These are phyloP conservation scores for Hemerocallis citrina DNA, from an alignment of 106 monocot genomes.

Conservation along the genomic window DNA sequence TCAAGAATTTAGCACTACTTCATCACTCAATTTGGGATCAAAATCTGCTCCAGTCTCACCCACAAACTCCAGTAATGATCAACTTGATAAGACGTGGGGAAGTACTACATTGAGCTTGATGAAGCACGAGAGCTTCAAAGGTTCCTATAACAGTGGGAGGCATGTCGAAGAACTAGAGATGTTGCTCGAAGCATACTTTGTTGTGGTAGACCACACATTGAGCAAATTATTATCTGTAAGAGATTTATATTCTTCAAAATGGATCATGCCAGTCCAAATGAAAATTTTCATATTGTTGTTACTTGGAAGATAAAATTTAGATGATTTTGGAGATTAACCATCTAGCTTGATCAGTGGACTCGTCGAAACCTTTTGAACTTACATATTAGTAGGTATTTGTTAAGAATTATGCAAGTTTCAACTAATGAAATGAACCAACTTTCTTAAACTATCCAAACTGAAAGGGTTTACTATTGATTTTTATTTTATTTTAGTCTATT, in stretches of 20 bases:
- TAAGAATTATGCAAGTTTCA: too few relatives aligned
- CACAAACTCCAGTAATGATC: constrained; percentile 16
- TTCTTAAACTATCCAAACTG: too few relatives aligned
- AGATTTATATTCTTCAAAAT: background rate
- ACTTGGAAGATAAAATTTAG: too few relatives aligned
- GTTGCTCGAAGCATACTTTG: constrained; percentile 61
- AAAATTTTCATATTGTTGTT: too few relatives aligned
- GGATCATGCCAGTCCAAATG: too few relatives aligned
- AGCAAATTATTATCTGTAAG: constrained; percentile 52
- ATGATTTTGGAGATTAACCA: too few relatives aligned
- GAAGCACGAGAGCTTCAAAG: constrained; percentile 14
- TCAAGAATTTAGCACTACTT: background rate
- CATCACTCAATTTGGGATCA: constrained; percentile 4
- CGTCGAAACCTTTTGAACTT: too few relatives aligned
- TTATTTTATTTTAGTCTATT: background rate
- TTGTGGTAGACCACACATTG: constrained; percentile 36
- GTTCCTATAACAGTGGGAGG: constrained; percentile 14
- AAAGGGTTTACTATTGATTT: too few relatives aligned
- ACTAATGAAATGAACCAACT: too few relatives aligned
- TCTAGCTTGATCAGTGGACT: too few relatives aligned
- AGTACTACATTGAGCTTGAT: constrained; percentile 7
- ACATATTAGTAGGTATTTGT: too few relatives aligned
- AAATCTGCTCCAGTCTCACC: constrained; percentile 39
- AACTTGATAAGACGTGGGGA: constrained; percentile 10
- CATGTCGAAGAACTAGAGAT: constrained; percentile 54